A percentile compares a stretch with the other conserved stretches of the same genome.
phyloP scores from a whole-genome alignment of 495 filamentous ascomycete species.

The Penicillium cosmopolitanum region DNA sequence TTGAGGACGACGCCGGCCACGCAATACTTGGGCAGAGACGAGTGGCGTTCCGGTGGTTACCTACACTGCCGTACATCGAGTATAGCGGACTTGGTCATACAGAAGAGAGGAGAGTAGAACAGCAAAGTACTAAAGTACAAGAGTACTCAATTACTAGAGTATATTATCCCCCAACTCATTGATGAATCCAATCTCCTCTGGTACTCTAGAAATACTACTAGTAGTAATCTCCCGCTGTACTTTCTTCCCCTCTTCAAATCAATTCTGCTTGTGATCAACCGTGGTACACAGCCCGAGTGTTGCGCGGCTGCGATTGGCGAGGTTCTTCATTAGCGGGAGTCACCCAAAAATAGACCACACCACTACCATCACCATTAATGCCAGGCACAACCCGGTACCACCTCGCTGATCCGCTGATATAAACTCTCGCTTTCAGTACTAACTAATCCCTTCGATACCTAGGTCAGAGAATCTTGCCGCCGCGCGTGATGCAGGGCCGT shows the following conservation, averaged over 20 bases:
- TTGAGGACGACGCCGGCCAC: constrained; percentile 39
- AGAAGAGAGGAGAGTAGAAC: too few species aligned
- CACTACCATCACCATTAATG: neutral
- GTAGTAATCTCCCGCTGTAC: neutral
- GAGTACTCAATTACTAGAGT: neutral
- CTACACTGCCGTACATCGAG: too few species aligned
- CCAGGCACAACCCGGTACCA: neutral
- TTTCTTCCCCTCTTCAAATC: neutral
- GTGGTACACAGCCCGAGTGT: constrained; percentile 16
- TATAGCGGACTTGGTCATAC: too few species aligned
- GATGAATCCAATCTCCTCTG: too few species aligned
- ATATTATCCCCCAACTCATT: neutral
- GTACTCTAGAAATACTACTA: too few species aligned
- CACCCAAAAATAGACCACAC: constrained; percentile 5
- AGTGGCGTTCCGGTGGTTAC: neutral
- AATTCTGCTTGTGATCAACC: constrained; percentile 1
- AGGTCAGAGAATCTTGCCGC: neutral
- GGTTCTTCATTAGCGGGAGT: constrained; percentile 18
- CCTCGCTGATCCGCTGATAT: too few species aligned
- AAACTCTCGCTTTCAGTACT: neutral
- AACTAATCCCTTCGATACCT: neutral
- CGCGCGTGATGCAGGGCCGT: neutral
- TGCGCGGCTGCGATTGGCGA: constrained; percentile 20
- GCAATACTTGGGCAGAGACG: constrained; percentile 25
- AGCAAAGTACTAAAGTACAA: too few species aligned